Base-by-base conservation (phyloP, 2,329 filamentous ascomycete genomes). In the Venturia oleaginea region DNA sequence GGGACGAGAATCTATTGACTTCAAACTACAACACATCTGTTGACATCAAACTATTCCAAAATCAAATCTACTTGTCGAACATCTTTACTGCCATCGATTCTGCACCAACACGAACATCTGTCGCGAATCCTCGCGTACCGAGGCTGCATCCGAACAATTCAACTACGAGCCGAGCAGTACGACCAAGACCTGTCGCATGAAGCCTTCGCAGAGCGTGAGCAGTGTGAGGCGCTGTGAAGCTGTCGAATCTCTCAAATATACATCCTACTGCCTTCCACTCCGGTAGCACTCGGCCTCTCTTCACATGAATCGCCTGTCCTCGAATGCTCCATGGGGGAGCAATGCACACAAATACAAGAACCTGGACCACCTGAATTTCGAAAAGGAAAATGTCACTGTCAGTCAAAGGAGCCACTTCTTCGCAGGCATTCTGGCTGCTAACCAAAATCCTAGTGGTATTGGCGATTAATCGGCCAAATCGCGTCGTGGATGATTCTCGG, bases 401-500 rank as follows among this genome's bases (percentile, higher is more conserved):
- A 22, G 65, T 27, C 19, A 15, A 17, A 43, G 3, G 38, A 40
- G 10, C 2, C 19, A 19, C 4, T 22, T 11, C 11, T 17, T 5
- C 22, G 5, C n/a, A n/a, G 17, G 17, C 19, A 46, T 2, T 15
- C 2, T 22, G 24, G 46, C n/a, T 19, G 42, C 64, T 66, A 59
- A 59, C 24, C 11, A 55, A 17, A 7, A 63, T 37, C 68, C 43
- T 71, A 78, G 51, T 81, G 78, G 79, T 81, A 81, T 68, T 81
- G 79, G 79, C 75, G 76, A 65, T 68, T 77, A 30, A 72, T 78
- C 42, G 78, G 78, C 10, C 70, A 78, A 7, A 71, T 72, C 2
- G 76, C 78, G 27, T 76, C 76, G 38, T 77, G 79, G 72, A 77
- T 80, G 76, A 77, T 81, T 59, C 67, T 81, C 37, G 79, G 77